A percentile compares a stretch with the other conserved stretches of the same genome.
These are phyloP conservation scores for Fraxinus platypoda DNA, from an alignment of 305 asterid species.

Conservation along the genomic window DNA sequence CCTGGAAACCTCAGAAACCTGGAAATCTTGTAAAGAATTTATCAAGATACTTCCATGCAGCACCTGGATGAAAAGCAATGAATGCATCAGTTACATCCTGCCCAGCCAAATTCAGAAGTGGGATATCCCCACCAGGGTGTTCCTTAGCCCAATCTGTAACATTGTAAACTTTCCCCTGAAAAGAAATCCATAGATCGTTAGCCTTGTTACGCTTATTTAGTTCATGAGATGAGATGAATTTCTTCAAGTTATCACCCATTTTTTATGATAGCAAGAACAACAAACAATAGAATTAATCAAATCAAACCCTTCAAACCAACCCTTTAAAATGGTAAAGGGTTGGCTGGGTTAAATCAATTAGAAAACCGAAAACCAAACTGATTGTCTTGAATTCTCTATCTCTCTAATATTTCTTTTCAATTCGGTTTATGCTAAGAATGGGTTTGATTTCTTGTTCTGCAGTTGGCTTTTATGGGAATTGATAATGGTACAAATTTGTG, in stretches of 20 bases:
- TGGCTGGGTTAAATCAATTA: neutral
- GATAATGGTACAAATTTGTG: neutral
- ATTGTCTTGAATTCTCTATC: no score
- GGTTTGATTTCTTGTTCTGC: neutral
- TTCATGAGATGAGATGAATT: slow-evolving; percentile 32
- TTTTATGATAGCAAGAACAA: neutral
- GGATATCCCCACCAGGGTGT: slow-evolving; percentile 46
- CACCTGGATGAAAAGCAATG: slow-evolving; percentile 34
- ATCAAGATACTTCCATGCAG: slow-evolving; percentile 46
- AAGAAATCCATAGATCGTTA: slow-evolving; percentile 41
- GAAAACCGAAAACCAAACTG: no score
- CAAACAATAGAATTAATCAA: neutral
- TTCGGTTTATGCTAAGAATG: neutral
- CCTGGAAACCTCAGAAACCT: slow-evolving; percentile 39
- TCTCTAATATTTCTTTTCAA: no score
- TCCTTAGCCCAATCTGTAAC: slow-evolving; percentile 42
- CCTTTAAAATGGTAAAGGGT: neutral
- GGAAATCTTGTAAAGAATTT: slow-evolving; percentile 35
- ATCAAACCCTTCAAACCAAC: neutral
- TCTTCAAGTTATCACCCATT: slow-evolving; percentile 16
- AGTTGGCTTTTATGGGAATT: neutral
- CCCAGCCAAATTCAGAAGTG: slow-evolving; percentile 37
- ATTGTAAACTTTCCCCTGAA: slow-evolving; percentile 40
- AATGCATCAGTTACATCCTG: slow-evolving; percentile 41
- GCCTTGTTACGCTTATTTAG: slow-evolving; percentile 28